These are phyloP conservation scores for Chaetomium strumarium DNA, from an alignment of 2,329 filamentous ascomycete genomes.

Conservation along the genomic window DNA sequence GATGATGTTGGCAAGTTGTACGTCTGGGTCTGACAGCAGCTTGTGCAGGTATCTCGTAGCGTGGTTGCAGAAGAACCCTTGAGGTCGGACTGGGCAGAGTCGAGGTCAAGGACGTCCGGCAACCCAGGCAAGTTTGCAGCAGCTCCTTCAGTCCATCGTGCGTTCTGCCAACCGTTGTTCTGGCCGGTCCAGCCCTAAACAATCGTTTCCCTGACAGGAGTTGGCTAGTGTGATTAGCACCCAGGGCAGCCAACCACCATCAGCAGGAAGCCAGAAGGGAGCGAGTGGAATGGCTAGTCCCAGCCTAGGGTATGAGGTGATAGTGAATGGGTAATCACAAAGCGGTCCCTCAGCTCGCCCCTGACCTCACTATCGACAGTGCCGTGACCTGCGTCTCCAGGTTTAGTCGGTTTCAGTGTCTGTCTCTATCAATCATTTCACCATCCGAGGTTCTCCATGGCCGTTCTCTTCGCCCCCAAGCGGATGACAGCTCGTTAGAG, in stretches of 20 bases:
- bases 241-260: slow-evolving; percentile 43
- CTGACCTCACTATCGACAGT: too few relatives aligned
- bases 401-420: too few relatives aligned
- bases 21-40: slow-evolving; percentile 39
- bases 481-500: too few relatives aligned
- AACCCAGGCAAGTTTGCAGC: slow-evolving; percentile 63
- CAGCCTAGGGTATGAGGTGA: neutral
- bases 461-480: too few relatives aligned
- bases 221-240: slow-evolving; percentile 43
- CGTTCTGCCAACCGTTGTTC: slow-evolving; percentile 49
- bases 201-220: slow-evolving; percentile 45
- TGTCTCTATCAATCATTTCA: too few relatives aligned
- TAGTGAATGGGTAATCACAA: neutral
- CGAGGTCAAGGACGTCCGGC: slow-evolving; percentile 62
- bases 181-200: slow-evolving; percentile 55
- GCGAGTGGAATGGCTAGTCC: slow-evolving; percentile 5
- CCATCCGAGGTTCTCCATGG: too few relatives aligned
- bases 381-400: too few relatives aligned
- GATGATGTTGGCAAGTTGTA: slow-evolving; percentile 34
- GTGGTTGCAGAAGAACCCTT: slow-evolving; percentile 65
- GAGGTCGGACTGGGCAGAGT: slow-evolving; percentile 70
- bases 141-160: slow-evolving; percentile 56
- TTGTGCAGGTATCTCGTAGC: slow-evolving; percentile 45
- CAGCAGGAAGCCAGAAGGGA: slow-evolving; percentile 20
- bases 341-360: too few relatives aligned